Base-by-base conservation (phyloP, 1,139 yeast species). In the Scheffersomyces cryptocercus region DNA sequence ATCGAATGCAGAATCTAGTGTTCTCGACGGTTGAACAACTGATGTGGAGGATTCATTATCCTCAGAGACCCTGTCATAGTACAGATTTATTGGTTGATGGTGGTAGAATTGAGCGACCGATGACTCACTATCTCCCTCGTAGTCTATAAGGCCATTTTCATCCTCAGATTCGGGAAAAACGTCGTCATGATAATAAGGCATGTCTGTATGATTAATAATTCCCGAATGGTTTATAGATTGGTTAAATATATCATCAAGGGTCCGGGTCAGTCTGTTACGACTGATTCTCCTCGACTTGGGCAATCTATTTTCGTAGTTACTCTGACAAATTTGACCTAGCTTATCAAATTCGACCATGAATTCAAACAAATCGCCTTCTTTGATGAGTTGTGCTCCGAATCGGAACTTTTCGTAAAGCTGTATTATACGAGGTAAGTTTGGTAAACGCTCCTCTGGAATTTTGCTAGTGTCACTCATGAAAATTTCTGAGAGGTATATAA, bases 321-420 rank as follows among this genome's bases (percentile, higher is more conserved):
- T 29, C 43, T 36, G 50, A 28, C 49, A 41, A 15, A 50, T 40
- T 33, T 43, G 43, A 5, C 52, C 56, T 41, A 54, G 43, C 33
- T 49, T 48, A 35, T 54, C 56, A 35, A 54, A 52, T 42, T 50
- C 51, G 28, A 54, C 38, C 75, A 90, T 79, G 54, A 88, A 84
- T 35, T 69, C 73, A 32, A 82, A 66, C 55, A 90, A 81, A 39
- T 85, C 85, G 2, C 64, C 68, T 49, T 85, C 84, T 0, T 75
- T 64, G 11, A 89, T 80, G 14, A 83, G 73, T 20, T 73, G 64
- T 1, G 86, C 86, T 1, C 95, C 80, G 61, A 82, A 91, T 48
- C 90, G 70, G 31, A 85, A 73, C 39, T 70, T 70, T 51, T 90
- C 97, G 63, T 89, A 90, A n/a, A 80, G 62, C 1, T 66, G 68